Evolutionary conservation across 352 stramenopile species (phyloP).

Genomic region (Phytopythium sindhum): DNA sequence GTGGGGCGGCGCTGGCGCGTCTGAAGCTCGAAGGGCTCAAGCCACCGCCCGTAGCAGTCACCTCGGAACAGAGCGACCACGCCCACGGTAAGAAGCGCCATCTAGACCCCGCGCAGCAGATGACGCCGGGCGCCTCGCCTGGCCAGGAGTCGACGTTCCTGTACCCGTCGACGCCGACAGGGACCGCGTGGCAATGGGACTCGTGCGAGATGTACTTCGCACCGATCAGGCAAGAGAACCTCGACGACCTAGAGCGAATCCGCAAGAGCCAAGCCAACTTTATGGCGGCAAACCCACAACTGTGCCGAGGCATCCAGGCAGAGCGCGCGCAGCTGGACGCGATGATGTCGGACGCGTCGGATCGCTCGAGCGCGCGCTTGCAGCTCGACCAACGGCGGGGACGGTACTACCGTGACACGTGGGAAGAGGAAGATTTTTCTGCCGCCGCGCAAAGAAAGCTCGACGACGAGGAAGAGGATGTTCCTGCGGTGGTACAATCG

Average conservation of each 20-base stretch:
- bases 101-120: background rate
- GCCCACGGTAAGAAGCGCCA: slow-evolving; percentile 1
- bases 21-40: background rate
- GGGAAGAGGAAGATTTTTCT: slow-evolving; percentile 76
- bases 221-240: slow-evolving; percentile 35
- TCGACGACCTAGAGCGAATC: slow-evolving; percentile 49
- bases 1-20: slow-evolving; percentile 1
- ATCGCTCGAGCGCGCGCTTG: slow-evolving; percentile 21
- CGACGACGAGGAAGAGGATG: slow-evolving; percentile 25
- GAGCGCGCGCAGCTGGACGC: slow-evolving; percentile 39
- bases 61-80: background rate
- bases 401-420: slow-evolving; percentile 69
- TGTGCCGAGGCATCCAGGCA: slow-evolving; percentile 16
- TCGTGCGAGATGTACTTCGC: slow-evolving; percentile 58
- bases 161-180: slow-evolving; percentile 33
- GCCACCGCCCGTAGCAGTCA: background rate
- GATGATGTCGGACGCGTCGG: slow-evolving; percentile 42
- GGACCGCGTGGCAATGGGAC: slow-evolving; percentile 58
- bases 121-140: background rate
- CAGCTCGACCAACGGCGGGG: slow-evolving; percentile 38
- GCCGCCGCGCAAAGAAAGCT: slow-evolving; percentile 20
- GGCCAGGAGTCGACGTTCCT: slow-evolving; percentile 9
- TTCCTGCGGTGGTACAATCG: slow-evolving; percentile 24
- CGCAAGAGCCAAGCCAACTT: slow-evolving; percentile 55
- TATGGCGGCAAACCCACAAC: slow-evolving; percentile 39